phyloP scores from a whole-genome alignment of 2,329 filamentous ascomycete genomes.

The Aspergillus nomiae region DNA sequence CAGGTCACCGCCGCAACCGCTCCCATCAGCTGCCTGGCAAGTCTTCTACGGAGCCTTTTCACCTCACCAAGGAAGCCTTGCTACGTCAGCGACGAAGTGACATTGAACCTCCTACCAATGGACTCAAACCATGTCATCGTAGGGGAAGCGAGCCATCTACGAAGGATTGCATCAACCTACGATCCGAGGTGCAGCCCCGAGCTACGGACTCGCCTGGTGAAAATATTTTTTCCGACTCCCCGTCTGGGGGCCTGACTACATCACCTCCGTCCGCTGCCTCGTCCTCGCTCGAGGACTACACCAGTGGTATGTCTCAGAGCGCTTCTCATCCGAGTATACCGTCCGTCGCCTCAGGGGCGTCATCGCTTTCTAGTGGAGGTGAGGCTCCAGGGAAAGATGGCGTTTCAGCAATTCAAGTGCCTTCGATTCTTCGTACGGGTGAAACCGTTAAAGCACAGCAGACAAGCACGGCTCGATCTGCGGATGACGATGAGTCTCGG shows the following conservation, averaged over 20 bases:
- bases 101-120: slow-evolving; percentile 23
- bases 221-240: slow-evolving; percentile 19
- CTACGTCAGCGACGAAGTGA: slow-evolving; percentile 34
- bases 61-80: slow-evolving; percentile 37
- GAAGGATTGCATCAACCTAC: slow-evolving; percentile 24
- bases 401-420: slow-evolving; percentile 29
- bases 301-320: slow-evolving; percentile 50
- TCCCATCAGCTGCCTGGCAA: slow-evolving; percentile 39
- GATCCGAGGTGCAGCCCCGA: slow-evolving; percentile 15
- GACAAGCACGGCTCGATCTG: slow-evolving; percentile 22
- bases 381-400: slow-evolving; percentile 31
- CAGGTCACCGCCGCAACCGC: slow-evolving; percentile 37
- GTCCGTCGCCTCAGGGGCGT: slow-evolving; percentile 48
- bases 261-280: slow-evolving; percentile 49
- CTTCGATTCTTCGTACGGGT: slow-evolving; percentile 44
- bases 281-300: slow-evolving; percentile 47
- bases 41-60: slow-evolving; percentile 36
- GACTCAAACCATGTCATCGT: slow-evolving; percentile 16
- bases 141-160: slow-evolving; percentile 28
- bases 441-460: slow-evolving; percentile 43
- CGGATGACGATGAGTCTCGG: slow-evolving; percentile 40
- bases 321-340: slow-evolving; percentile 51
- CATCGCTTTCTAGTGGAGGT: slow-evolving; percentile 47
- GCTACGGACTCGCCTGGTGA: slow-evolving; percentile 18
- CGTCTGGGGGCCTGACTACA: slow-evolving; percentile 29